Evolutionary conservation across 306 rosid species (phyloP).

Genomic region (Hippophae rhamnoides): DNA sequence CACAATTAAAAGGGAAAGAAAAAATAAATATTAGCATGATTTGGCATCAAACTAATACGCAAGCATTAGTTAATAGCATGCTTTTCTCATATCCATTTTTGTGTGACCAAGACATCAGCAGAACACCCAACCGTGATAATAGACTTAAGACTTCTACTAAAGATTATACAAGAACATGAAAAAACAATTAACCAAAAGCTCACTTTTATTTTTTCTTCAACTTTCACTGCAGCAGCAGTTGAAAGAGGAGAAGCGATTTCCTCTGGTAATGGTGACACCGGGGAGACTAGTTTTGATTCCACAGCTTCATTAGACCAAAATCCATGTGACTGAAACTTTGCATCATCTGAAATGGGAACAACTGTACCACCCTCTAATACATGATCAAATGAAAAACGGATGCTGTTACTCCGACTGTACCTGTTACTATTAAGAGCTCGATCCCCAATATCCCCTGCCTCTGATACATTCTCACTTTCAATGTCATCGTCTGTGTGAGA

Average conservation of each 20-base stretch:
- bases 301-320: constrained; percentile 12
- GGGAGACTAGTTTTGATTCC: constrained; percentile 13
- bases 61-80: too few species aligned
- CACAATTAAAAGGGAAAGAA: not conserved
- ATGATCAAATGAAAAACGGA: constrained; percentile 31
- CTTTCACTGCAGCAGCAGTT: constrained; percentile 20
- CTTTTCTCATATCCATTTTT: too few species aligned
- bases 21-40: not conserved
- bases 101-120: not conserved
- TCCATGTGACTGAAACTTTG: constrained; percentile 19
- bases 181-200: constrained; percentile 17
- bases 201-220: constrained; percentile 37
- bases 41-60: not conserved
- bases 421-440: constrained; percentile 53
- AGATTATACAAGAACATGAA: not conserved
- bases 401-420: constrained; percentile 35
- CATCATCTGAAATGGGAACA: constrained; percentile 30
- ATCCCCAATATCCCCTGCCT: constrained; percentile 90
- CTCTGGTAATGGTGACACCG: constrained; percentile 31
- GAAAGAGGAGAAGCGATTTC: constrained; percentile 26
- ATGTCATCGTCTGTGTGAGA: constrained; percentile 26
- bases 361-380: constrained; percentile 33
- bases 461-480: constrained; percentile 50
- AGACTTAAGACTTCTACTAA: not conserved
- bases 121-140: not conserved